These are phyloP conservation scores for Zangia roseola DNA, from an alignment of 768 basidiomycete genomes.

Conservation along the genomic window DNA sequence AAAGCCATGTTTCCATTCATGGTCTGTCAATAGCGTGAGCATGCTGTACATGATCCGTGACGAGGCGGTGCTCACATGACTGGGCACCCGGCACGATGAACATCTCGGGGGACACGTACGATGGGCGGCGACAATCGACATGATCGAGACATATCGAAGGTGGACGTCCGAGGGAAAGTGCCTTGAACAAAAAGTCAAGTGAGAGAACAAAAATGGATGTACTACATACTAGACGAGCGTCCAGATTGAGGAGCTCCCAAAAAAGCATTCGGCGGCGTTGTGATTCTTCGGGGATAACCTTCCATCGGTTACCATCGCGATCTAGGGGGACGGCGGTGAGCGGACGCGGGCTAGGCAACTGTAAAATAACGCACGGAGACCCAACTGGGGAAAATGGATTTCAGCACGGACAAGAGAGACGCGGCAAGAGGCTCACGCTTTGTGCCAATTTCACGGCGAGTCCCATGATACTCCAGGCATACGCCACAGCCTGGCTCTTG, in stretches of 20 bases:
- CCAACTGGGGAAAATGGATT: constrained; percentile 43
- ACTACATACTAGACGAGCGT: constrained; percentile 59
- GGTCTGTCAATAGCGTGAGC: constrained; percentile 43
- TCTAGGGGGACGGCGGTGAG: constrained; percentile 43
- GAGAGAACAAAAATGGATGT: constrained; percentile 12
- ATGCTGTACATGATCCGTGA: constrained; percentile 1
- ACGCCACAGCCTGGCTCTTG: constrained; percentile 68
- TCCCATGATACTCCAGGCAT: constrained; percentile 77
- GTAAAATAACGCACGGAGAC: constrained; percentile 52
- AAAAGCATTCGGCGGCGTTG: constrained; percentile 68
- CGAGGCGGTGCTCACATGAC: constrained; percentile 28
- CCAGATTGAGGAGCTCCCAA: constrained; percentile 74
- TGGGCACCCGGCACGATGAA: constrained; percentile 26
- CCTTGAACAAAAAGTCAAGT: constrained; percentile 38
- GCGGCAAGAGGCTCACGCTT: constrained; percentile 47
- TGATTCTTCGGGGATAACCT: constrained; percentile 69
- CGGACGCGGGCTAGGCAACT: constrained; percentile 8
- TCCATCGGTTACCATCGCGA: constrained; percentile 62
- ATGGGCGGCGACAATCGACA: constrained; percentile 55
- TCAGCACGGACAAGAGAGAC: constrained; percentile 4
- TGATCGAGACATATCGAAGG: constrained; percentile 65
- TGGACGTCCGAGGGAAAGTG: constrained; percentile 68
- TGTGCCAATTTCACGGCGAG: constrained; percentile 72
- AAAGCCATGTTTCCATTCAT: constrained; percentile 70
- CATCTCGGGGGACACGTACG: constrained; percentile 31